Evolutionary conservation across 768 basidiomycete species (phyloP), one percentile per base, ranked within the genome.

Genomic region (Cystobasidium onofrii): DNA sequence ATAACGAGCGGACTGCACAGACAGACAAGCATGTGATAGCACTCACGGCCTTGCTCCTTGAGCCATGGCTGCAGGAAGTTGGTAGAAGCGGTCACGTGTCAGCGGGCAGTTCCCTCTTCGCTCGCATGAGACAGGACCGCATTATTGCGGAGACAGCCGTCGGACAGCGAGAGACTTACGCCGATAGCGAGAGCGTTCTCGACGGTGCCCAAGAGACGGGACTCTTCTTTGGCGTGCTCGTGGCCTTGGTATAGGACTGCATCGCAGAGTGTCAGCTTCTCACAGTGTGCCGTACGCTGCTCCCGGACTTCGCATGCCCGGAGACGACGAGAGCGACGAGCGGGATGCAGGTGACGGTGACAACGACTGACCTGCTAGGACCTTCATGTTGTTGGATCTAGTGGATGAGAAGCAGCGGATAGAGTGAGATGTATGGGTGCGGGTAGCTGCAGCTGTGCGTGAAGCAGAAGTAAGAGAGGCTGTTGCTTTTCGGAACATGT

Each of bases 121-220:
- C 6, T 33, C 36, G 23, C 25, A n/a, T 29, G 43, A 10, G 52
- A 25, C 33, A 69, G 34, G 13, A 52, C 18, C 73, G 29, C 27
- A 17, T 9, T 6, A 27, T n/a, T 23, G 64, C 50, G 63, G 33
- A 67, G 29, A 52, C 62, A 54, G 71, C 7, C 61, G 41, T 20
- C 54, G 43, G 0, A 78, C 39, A 39, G 31, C 27, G 1, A 57
- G 17, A 23, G 13, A 0, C 41, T 2, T 36, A 67, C 65, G 12
- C 39, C 27, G 25, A 67, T 67, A 4, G 75, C 76, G 39, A 79
- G 79, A 0, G 77, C 71, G 82, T 92, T 92, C 81, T 92, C 89
- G 73, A 87, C 84, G 23, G 90, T 90, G 64, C 90, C 90, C 27
- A 91, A 84, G 1, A 76, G 76, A 12, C 46, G 50, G 2, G 77